These are phyloP conservation scores for Eucalyptus decipiens DNA, from an alignment of 345 rosid genomes.

Conservation along the genomic window DNA sequence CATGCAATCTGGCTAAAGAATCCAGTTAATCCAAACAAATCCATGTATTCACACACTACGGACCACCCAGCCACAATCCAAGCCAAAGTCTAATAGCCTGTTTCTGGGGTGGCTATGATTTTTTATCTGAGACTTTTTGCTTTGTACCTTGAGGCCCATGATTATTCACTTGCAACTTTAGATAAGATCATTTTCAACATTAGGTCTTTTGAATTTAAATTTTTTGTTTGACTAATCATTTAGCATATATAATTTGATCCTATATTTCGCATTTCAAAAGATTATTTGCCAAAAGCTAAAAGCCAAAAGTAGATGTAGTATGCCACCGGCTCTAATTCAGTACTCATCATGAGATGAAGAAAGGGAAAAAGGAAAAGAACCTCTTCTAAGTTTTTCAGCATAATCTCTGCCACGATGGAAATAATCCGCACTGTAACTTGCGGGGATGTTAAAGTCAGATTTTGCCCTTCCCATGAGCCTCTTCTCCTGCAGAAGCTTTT, in stretches of 20 bases:
- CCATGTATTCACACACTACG: neutral
- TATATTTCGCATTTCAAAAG: neutral
- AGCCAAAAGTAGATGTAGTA: neutral
- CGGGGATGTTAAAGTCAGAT: constrained; percentile 68
- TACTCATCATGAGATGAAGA: neutral
- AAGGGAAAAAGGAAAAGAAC: constrained; percentile 7
- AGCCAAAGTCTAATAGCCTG: neutral
- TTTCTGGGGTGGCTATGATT: neutral
- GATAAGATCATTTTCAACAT: neutral
- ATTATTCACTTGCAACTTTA: neutral
- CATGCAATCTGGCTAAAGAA: neutral
- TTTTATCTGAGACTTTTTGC: neutral
- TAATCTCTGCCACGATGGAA: constrained; percentile 92
- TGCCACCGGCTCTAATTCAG: neutral
- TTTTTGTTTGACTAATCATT: neutral
- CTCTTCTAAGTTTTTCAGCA: constrained; percentile 92
- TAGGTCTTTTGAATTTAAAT: neutral
- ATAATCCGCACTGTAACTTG: constrained; percentile 96
- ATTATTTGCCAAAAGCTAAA: neutral
- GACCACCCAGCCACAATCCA: neutral
- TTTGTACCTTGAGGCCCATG: neutral
- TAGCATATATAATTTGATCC: neutral
- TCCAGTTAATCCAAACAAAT: neutral
- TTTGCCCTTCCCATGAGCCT: constrained; percentile 66
- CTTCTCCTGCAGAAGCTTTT: constrained; percentile 92